Conservation (phyloP, 2,329 filamentous ascomycete species). For the Rasamsonia emersonii region DNA sequence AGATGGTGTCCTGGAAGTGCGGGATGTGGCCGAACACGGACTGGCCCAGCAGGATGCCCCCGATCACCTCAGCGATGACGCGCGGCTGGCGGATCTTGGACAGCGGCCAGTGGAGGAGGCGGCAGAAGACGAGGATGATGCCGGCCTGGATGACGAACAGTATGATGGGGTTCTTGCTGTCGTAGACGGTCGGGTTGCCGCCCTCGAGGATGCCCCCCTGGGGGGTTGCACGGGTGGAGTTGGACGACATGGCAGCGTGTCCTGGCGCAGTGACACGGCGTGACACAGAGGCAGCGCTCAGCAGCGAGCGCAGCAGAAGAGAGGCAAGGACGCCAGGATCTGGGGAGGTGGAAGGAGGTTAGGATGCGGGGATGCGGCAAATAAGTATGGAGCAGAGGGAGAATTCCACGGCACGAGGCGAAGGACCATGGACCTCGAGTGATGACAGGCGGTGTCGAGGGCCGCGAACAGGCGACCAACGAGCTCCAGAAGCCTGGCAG, state of each 20-base stretch:
- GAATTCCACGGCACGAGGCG: no score
- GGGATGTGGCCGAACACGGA: conserved; percentile 83
- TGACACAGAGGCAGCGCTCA: no score
- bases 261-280: no score
- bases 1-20: conserved; percentile 66
- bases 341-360: no score
- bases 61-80: conserved; percentile 77
- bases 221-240: conserved; percentile 34
- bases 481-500: no score
- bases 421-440: no score
- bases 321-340: no score
- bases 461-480: no score
- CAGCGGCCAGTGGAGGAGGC: conserved; percentile 66
- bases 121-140: conserved; percentile 68
- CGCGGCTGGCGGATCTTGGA: conserved; percentile 69
- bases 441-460: no score
- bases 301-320: no score
- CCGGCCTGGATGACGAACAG: conserved; percentile 67
- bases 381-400: no score
- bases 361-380: no score
- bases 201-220: conserved; percentile 66
- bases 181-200: conserved; percentile 59
- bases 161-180: conserved; percentile 62
- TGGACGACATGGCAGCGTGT: conserved; percentile 16
- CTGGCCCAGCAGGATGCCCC: conserved; percentile 76